Evolutionary conservation across 306 rosid genomes (phyloP), one percentile per base, ranked within the genome.

Genomic region (Rubus idaeus): DNA sequence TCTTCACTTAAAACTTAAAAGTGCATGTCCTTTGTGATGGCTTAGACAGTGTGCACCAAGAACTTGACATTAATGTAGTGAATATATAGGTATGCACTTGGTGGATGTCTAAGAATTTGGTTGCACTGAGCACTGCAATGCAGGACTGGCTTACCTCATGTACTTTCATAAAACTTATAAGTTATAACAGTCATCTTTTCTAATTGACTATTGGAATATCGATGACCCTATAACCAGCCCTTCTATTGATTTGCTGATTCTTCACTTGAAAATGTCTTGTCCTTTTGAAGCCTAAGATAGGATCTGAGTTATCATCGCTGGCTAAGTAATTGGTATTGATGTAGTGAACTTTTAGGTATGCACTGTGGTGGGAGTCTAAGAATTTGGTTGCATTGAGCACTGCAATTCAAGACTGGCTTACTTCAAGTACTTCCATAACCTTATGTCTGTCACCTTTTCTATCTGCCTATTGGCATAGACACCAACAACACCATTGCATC

Each of bases 121-220:
- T 84, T 75, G 90, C 87, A 75, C 82, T 90, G 81, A 88, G 88
- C 86, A 83, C 95, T 66, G 84, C 89, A 51, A 67, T 88, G 83
- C 89, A 75, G 78, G 91, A 90, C 76, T 86, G 89, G 95, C 90
- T 86, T 77, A 81, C 81, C 37, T 86, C 90, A 84, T 70, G 94
- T 88, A 88, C 69, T 73, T 77, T 23, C 74, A 40, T 49, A 71
- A 72, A 57, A 78, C 26, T 23, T 23, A 23, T 76, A 42, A 30
- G 35, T 55, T 52, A 46, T 67, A 26, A 56, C 53, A 70, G 55
- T 74, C 68, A 72, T 30, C 23, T 42, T 39, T 41, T 55, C 57
- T 46, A 50, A 62, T 77, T 75, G 30, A 79, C 39, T 73, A 17
- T 81, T 77, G 79, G 61, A 62, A 75, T 68, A 45, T 77, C 60